These are phyloP conservation scores for Diplodia seriata DNA, from an alignment of 2,329 filamentous ascomycete species.

Conservation along the genomic window DNA sequence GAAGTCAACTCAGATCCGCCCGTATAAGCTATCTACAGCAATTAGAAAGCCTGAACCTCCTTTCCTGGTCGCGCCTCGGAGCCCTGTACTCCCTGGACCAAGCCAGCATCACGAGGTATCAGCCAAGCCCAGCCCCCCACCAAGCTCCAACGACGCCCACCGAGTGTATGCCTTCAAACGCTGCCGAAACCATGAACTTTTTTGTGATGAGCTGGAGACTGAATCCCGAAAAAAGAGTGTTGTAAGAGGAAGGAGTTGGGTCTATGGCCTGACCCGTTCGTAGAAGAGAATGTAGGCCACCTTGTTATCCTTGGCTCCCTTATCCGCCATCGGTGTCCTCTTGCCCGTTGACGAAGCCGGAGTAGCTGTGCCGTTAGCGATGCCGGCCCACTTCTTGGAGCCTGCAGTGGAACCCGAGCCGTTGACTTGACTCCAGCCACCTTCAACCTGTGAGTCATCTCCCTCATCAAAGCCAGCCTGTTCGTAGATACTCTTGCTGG, in stretches of 20 bases:
- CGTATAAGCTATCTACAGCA: slow-evolving; percentile 32
- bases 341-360: slow-evolving; percentile 56
- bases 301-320: slow-evolving; percentile 84
- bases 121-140: slow-evolving; percentile 16
- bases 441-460: slow-evolving; percentile 70
- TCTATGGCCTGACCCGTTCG: slow-evolving; percentile 66
- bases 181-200: slow-evolving; percentile 30
- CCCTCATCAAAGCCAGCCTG: slow-evolving; percentile 62
- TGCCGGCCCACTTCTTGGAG: slow-evolving; percentile 69
- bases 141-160: slow-evolving; percentile 17
- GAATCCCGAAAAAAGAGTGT: slow-evolving; percentile 9
- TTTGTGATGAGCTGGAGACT: slow-evolving; percentile 11
- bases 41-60: slow-evolving; percentile 12
- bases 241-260: slow-evolving; percentile 3
- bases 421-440: slow-evolving; percentile 86
- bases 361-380: slow-evolving; percentile 68
- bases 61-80: slow-evolving; percentile 25
- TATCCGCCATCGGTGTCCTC: slow-evolving; percentile 61
- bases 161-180: slow-evolving; percentile 27
- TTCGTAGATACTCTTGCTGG: slow-evolving; percentile 76
- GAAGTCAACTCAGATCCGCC: slow-evolving; percentile 2
- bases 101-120: slow-evolving; percentile 28
- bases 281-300: slow-evolving; percentile 98
- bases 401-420: slow-evolving; percentile 63
- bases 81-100: slow-evolving; percentile 18